phyloP scores from a whole-genome alignment of 2,329 filamentous ascomycete genomes.

The Aspergillus novofumigatus region DNA sequence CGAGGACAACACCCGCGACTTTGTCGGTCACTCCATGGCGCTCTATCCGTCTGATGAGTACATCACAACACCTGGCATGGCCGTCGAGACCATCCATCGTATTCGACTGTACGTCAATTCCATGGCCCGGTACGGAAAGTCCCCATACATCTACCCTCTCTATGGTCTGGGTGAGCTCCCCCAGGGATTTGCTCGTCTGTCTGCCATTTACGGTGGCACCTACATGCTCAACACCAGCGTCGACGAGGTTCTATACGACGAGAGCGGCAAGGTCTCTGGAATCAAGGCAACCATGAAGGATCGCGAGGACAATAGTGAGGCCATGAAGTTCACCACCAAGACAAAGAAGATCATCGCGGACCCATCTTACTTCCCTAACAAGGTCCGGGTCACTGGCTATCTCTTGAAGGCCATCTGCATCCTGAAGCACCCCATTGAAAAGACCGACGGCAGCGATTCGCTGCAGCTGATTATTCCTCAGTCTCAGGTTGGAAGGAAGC shows the following conservation, averaged over 20 bases:
- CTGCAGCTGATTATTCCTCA: slow-evolving; percentile 96
- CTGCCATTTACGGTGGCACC: slow-evolving; percentile 96
- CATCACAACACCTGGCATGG: slow-evolving; percentile 66
- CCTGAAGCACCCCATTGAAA: slow-evolving; percentile 87
- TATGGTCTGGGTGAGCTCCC: slow-evolving; percentile 97
- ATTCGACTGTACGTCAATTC: slow-evolving; percentile 97
- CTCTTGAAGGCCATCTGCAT: slow-evolving; percentile 97
- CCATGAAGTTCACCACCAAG: slow-evolving; percentile 93
- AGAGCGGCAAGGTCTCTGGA: slow-evolving; percentile 74
- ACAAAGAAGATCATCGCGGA: slow-evolving; percentile 94
- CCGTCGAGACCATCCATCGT: slow-evolving; percentile 81
- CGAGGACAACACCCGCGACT: slow-evolving; percentile 84
- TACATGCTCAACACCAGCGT: slow-evolving; percentile 98
- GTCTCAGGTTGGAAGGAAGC: slow-evolving; percentile 92
- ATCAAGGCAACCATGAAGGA: slow-evolving; percentile 98
- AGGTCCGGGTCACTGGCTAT: slow-evolving; percentile 82
- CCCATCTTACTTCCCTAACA: slow-evolving; percentile 91
- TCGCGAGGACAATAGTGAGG: slow-evolving; percentile 65
- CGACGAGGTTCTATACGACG: slow-evolving; percentile 81
- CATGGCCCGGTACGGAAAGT: slow-evolving; percentile 95
- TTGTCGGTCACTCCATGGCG: slow-evolving; percentile 97
- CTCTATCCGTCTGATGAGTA: slow-evolving; percentile 90
- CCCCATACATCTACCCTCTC: slow-evolving; percentile 97
- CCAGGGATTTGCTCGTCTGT: slow-evolving; percentile 94
- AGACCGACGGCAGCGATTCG: slow-evolving; percentile 84